Evolutionary conservation across 73 alveolate genomes (phyloP).

Genomic region (Paramecium sonneborni): DNA sequence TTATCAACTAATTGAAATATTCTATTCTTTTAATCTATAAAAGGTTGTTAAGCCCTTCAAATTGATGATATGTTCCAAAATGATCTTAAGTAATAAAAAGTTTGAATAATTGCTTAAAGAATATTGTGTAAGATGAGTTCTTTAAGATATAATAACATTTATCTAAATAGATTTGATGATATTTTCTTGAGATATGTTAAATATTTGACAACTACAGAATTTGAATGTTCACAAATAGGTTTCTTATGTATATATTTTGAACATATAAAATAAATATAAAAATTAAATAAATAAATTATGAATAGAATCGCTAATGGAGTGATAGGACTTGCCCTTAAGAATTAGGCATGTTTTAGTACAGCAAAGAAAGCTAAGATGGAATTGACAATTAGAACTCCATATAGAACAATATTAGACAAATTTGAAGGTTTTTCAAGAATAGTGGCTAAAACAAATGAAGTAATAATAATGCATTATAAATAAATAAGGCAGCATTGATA

Average conservation of each 20-base stretch:
- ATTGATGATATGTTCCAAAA: neutral
- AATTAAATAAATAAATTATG: neutral
- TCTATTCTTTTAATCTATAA: neutral
- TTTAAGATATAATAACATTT: neutral
- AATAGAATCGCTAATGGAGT: slow-evolving; percentile 22
- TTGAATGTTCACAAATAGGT: neutral
- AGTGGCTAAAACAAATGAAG: slow-evolving; percentile 66
- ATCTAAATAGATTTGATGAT: neutral
- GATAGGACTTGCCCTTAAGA: slow-evolving; percentile 11
- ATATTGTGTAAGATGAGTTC: neutral
- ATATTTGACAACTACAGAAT: neutral
- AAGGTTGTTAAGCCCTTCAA: neutral
- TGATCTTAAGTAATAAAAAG: neutral
- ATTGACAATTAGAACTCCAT: slow-evolving; percentile 68
- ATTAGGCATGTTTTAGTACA: slow-evolving; percentile 5
- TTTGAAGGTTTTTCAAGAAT: slow-evolving; percentile 66
- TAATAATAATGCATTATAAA: neutral
- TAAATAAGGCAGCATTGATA: slow-evolving; percentile 53
- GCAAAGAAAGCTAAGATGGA: slow-evolving; percentile 69
- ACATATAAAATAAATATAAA: neutral
- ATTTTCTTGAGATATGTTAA: neutral
- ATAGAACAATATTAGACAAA: slow-evolving; percentile 36
- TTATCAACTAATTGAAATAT: neutral
- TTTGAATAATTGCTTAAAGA: neutral
- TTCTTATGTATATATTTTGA: neutral